Conservation (phyloP, 352 stramenopile species). For the Phytophthora hybrid region DNA sequence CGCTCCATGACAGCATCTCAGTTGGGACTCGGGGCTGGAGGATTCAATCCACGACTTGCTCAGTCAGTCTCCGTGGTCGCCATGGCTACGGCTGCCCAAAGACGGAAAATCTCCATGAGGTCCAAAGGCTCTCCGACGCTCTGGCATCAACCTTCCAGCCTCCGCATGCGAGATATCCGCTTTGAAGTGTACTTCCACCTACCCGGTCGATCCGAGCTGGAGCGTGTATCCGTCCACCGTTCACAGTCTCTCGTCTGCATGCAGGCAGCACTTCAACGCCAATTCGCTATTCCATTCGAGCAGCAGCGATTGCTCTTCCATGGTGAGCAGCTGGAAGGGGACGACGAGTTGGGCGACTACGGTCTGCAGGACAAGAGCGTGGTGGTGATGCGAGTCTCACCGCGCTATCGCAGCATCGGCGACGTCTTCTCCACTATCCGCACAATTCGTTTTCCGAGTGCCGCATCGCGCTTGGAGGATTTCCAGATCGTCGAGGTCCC, state of each 20-base stretch:
- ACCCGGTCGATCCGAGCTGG: slow-evolving; percentile 39
- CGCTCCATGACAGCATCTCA: slow-evolving; percentile 10
- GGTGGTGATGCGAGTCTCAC: slow-evolving; percentile 53
- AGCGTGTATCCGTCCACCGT: slow-evolving; percentile 51
- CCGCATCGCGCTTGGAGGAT: slow-evolving; percentile 44
- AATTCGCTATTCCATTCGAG: slow-evolving; percentile 66
- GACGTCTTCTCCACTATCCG: slow-evolving; percentile 72
- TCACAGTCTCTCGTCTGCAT: slow-evolving; percentile 63
- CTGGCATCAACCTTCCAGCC: slow-evolving; percentile 31
- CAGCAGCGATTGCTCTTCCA: slow-evolving; percentile 70
- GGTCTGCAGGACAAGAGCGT: slow-evolving; percentile 64
- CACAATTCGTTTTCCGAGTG: slow-evolving; percentile 52
- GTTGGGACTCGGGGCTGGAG: slow-evolving; percentile 7
- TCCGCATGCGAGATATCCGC: slow-evolving; percentile 38
- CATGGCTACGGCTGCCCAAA: slow-evolving; percentile 19
- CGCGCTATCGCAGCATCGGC: slow-evolving; percentile 68
- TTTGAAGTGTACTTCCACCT: slow-evolving; percentile 69
- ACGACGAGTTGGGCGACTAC: slow-evolving; percentile 68
- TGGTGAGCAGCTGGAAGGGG: slow-evolving; percentile 62
- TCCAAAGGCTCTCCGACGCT: slow-evolving; percentile 2
- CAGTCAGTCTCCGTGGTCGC: slow-evolving; percentile 21
- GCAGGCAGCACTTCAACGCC: slow-evolving; percentile 63
- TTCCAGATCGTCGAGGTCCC: slow-evolving; percentile 71
- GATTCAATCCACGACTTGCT: slow-evolving; percentile 18
- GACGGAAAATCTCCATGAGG: slow-evolving; percentile 14